A percentile compares a stretch with the other conserved stretches of the same genome.
Evolutionary conservation across 805 yeast species (phyloP).

Genomic region (Starmerella scarabaei): DNA sequence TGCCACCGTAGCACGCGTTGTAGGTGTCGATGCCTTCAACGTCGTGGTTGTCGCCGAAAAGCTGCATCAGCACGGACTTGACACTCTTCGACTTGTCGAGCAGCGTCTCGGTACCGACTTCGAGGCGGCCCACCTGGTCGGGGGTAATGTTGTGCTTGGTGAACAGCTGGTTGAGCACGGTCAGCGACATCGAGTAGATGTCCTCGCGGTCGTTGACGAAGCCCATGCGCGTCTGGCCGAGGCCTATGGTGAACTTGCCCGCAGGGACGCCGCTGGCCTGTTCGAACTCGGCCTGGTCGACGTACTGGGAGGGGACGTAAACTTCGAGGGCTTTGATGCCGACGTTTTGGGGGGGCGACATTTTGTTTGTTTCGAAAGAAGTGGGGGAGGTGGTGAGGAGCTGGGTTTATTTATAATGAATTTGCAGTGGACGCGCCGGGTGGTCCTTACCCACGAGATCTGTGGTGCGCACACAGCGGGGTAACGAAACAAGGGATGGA

Average conservation of each 20-base stretch:
- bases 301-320: conserved; percentile 70
- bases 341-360: conserved; percentile 52
- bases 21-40: conserved; percentile 92
- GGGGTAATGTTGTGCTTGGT: conserved; percentile 75
- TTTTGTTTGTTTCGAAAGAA: conserved; percentile 12
- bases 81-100: conserved; percentile 95
- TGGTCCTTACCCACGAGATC: no score
- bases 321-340: conserved; percentile 96
- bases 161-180: conserved; percentile 68
- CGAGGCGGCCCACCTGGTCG: conserved; percentile 75
- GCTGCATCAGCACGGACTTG: conserved; percentile 89
- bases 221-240: conserved; percentile 97
- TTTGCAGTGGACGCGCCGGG: not conserved
- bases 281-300: conserved; percentile 82
- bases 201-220: conserved; percentile 97
- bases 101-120: conserved; percentile 96
- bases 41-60: conserved; percentile 77
- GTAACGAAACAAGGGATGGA: no score
- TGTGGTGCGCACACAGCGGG: no score
- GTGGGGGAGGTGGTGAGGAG: not conserved
- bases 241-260: conserved; percentile 96
- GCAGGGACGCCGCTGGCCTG: conserved; percentile 69
- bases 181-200: conserved; percentile 83
- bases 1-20: conserved; percentile 98
- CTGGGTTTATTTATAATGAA: not conserved